Percentiles rank a stretch among this genome's conserved stretches.
These are phyloP conservation scores for Arthroderma uncinatum DNA, from an alignment of 2,329 filamentous ascomycete genomes.

Conservation along the genomic window DNA sequence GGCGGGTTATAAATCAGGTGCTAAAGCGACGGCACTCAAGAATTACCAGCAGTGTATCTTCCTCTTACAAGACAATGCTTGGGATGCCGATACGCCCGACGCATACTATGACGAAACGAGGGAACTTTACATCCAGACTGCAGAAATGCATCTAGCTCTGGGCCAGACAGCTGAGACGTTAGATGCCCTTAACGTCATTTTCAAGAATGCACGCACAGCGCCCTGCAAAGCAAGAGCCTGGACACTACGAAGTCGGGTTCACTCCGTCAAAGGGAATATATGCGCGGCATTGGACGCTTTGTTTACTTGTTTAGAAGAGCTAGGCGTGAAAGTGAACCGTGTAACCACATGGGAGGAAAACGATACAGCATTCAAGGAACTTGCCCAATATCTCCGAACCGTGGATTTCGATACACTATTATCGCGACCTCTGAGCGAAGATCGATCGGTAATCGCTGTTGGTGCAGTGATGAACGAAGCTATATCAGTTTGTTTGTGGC, in stretches of 20 bases:
- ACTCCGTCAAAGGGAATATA: conserved; percentile 62
- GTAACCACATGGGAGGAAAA: conserved; percentile 63
- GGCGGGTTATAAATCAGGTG: conserved; percentile 68
- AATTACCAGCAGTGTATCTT: conserved; percentile 68
- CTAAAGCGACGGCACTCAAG: conserved; percentile 66
- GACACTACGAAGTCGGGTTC: conserved; percentile 70
- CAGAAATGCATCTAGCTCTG: conserved; percentile 74
- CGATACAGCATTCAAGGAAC: conserved; percentile 58
- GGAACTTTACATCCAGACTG: conserved; percentile 63
- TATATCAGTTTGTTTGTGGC: conserved; percentile 50
- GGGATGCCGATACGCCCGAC: conserved; percentile 59
- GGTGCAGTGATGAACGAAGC: conserved; percentile 49
- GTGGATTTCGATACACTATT: conserved; percentile 40
- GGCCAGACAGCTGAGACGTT: conserved; percentile 58
- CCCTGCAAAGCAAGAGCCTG: conserved; percentile 76
- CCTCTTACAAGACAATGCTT: conserved; percentile 69
- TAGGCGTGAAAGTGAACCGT: conserved; percentile 56
- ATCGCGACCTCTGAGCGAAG: conserved; percentile 32
- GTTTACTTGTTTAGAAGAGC: conserved; percentile 56
- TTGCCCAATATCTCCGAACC: conserved; percentile 49
- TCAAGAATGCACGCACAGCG: conserved; percentile 56
- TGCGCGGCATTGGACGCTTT: conserved; percentile 57
- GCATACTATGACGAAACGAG: conserved; percentile 79
- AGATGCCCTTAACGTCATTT: conserved; percentile 57
- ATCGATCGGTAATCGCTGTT: conserved; percentile 34